phyloP scores from a whole-genome alignment of 495 filamentous ascomycete genomes.

The Thermochaetoides thermophila region DNA sequence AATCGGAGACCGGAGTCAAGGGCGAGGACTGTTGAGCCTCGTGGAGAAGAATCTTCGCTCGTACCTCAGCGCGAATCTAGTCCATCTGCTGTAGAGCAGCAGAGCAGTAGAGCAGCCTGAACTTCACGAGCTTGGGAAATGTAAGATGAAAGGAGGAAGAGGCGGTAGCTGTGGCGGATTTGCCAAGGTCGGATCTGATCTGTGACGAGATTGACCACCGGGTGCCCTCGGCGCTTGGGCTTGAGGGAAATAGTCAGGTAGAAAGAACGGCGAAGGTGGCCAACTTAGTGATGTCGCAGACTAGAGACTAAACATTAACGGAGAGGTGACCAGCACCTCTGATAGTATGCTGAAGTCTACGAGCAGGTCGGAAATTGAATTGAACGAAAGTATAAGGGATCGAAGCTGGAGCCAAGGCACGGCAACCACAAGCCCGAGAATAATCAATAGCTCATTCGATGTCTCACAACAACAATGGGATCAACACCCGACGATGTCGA shows the following conservation, averaged over 20 bases:
- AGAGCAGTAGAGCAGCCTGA: no score
- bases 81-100: constrained; percentile 4
- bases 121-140: no score
- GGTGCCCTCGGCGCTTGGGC: constrained; percentile 7
- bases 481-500: no score
- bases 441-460: no score
- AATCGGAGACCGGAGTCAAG: background rate
- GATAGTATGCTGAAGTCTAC: constrained; percentile 4
- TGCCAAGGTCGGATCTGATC: constrained; percentile 1
- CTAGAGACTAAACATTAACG: constrained; percentile 17
- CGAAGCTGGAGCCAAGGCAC: no score
- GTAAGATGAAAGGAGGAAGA: no score
- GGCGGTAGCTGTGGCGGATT: background rate
- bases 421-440: no score
- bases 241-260: no score
- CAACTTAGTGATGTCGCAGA: constrained; percentile 19
- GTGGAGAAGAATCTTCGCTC: background rate
- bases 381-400: background rate
- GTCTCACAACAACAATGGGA: no score
- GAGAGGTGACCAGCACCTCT: constrained; percentile 28
- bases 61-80: constrained; percentile 9
- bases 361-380: background rate
- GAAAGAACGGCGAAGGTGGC: constrained; percentile 9
- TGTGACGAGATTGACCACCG: constrained; percentile 1
- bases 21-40: background rate